These are phyloP conservation scores for Diospyros kaki DNA, from an alignment of 148 eudicot genomes.

Conservation along the genomic window DNA sequence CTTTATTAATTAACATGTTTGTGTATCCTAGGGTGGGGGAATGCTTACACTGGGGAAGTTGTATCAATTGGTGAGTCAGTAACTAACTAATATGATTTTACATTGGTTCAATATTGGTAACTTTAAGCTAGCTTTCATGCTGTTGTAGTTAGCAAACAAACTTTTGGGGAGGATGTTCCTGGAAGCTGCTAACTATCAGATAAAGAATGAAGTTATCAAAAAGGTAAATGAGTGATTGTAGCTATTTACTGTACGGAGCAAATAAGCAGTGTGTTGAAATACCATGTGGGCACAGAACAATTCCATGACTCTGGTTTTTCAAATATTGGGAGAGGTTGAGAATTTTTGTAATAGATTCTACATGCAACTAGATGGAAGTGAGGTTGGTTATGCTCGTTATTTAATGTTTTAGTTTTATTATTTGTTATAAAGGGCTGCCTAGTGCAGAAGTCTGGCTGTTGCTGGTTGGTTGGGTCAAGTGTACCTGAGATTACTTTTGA, in stretches of 20 bases:
- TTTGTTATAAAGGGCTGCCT: too few relatives aligned
- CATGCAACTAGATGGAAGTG: too few relatives aligned
- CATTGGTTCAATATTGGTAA: slow-evolving; percentile 3
- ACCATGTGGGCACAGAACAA: background rate
- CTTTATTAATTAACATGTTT: background rate
- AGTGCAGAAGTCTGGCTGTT: too few relatives aligned
- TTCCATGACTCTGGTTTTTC: background rate
- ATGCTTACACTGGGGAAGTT: slow-evolving; percentile 45
- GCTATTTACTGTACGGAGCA: background rate
- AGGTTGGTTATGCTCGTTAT: background rate
- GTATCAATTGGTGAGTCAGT: slow-evolving; percentile 35
- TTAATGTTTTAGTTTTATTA: too few relatives aligned
- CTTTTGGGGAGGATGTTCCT: slow-evolving; percentile 49
- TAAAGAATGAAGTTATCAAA: slow-evolving; percentile 46
- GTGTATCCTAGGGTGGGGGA: slow-evolving; percentile 46
- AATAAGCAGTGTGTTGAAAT: background rate
- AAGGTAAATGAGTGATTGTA: slow-evolving; percentile 40
- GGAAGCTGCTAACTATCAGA: slow-evolving; percentile 73
- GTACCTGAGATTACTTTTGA: too few relatives aligned
- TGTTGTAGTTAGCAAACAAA: slow-evolving; percentile 46
- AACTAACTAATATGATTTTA: slow-evolving; percentile 8
- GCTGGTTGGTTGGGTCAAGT: too few relatives aligned
- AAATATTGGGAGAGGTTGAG: background rate
- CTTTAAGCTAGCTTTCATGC: slow-evolving; percentile 3
- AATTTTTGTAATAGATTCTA: background rate